Evolutionary conservation across 495 filamentous ascomycete species (phyloP).

Genomic region (Aspergillus nanangensis): DNA sequence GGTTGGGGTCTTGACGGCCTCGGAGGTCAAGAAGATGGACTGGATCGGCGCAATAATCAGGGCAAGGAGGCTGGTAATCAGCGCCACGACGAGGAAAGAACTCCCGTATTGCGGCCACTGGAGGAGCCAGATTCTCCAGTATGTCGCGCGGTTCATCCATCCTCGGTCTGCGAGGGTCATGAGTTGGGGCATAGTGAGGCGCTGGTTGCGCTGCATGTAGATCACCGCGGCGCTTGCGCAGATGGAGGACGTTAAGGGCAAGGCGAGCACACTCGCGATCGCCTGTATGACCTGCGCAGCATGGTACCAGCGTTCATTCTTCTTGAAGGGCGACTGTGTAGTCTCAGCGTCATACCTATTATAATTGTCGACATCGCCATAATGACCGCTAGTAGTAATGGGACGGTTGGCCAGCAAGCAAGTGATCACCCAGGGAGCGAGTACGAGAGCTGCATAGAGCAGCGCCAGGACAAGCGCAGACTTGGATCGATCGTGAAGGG

Average conservation of each 20-base stretch:
- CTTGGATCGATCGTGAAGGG: neutral
- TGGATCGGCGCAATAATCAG: slow-evolving; percentile 20
- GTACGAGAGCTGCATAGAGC: neutral
- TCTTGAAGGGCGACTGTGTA: neutral
- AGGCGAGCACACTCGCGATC: slow-evolving; percentile 15
- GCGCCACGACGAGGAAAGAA: slow-evolving; percentile 13
- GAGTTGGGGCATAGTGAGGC: slow-evolving; percentile 15
- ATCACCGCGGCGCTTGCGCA: slow-evolving; percentile 23
- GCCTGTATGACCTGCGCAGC: slow-evolving; percentile 19
- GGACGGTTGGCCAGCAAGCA: neutral
- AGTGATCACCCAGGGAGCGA: neutral
- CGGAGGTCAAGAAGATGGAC: slow-evolving; percentile 12
- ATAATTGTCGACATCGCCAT: neutral
- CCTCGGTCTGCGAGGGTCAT: slow-evolving; percentile 21
- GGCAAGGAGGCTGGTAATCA: slow-evolving; percentile 16
- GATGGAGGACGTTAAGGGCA: slow-evolving; percentile 25
- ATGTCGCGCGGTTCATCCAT: slow-evolving; percentile 18
- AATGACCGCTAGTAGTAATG: neutral
- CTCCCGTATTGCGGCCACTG: slow-evolving; percentile 10
- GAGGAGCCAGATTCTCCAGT: neutral
- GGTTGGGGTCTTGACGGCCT: slow-evolving; percentile 17
- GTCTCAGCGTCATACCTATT: neutral
- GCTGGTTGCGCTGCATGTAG: slow-evolving; percentile 16
- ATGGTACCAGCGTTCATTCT: slow-evolving; percentile 20
- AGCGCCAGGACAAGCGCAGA: neutral